phyloP scores from a whole-genome alignment of 345 rosid species.

The Arabis alpina region DNA sequence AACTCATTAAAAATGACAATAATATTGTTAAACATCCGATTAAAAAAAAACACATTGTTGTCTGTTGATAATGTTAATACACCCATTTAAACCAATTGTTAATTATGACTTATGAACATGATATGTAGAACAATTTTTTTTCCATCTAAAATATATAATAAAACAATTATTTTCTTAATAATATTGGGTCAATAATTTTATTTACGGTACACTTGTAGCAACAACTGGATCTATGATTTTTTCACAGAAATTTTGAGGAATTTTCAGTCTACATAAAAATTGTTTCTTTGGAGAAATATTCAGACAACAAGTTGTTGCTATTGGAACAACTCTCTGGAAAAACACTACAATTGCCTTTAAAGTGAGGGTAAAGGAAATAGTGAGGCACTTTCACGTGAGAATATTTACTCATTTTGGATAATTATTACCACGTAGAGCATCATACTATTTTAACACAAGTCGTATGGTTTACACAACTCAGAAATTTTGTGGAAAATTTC shows the following conservation, averaged over 20 bases:
- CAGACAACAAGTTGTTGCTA: conserved; percentile 13
- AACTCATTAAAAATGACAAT: neutral
- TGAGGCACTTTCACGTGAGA: conserved; percentile 15
- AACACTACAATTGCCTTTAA: conserved; percentile 16
- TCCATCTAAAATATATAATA: neutral
- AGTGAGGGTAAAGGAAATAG: conserved; percentile 23
- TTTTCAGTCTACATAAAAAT: conserved; percentile 15
- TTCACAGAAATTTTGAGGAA: neutral
- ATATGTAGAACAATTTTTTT: too few species aligned
- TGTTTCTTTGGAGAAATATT: conserved; percentile 11
- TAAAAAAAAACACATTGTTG: neutral
- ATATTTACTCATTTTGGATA: conserved; percentile 3
- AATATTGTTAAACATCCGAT: too few species aligned
- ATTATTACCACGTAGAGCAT: conserved; percentile 2
- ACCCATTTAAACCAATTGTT: too few species aligned
- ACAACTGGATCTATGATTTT: neutral
- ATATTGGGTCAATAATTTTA: neutral
- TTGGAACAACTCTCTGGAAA: neutral
- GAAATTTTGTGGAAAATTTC: conserved; percentile 20
- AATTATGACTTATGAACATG: too few species aligned
- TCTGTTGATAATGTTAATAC: neutral
- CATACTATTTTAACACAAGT: conserved; percentile 4
- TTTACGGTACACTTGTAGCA: neutral
- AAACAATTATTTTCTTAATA: neutral
- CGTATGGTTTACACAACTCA: conserved; percentile 1